Base-by-base conservation (phyloP, 306 rosid genomes). In the Glycine latifolia region DNA sequence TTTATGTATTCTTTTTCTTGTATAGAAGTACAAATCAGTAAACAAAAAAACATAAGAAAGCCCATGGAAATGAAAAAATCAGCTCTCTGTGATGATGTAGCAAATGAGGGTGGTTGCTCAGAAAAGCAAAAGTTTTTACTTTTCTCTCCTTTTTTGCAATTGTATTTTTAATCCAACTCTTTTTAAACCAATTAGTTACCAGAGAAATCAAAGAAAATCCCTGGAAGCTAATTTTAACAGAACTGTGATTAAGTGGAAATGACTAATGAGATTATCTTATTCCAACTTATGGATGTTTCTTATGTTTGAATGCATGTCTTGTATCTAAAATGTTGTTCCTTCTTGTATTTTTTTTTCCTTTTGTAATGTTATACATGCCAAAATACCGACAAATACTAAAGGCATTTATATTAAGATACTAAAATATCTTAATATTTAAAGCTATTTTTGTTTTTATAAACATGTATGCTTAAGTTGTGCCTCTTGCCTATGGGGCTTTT, bases 51-150 rank as follows among this genome's bases (percentile, higher is more conserved):
- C 71, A 81, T 91, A 83, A 90, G 75, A 83, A 92, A 92, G 70
- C 85, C 84, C 0, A 10, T 41, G 59, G 91, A 87, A 84, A 53
- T 73, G 49, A 87, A 80, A 86, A 92, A 93, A 70, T 61, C 87
- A 73, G 58, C 84, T 70, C 90, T 89, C 58, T 73, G 85, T 82
- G 81, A 77, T 79, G 90, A 87, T 85, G 69, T 83, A 53, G 90
- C 75, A 26, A 90, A 81, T 81, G 86, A 88, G 79, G 89, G 85
- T 47, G 96, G 95, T 72, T 60, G 91, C 81, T 95, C 97, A 15
- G 91, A 91, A 81, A 93, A 87, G 86, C 97, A 95, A 20, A 20
- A 20, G 99, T 93, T 82, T 54, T 60, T 44, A 55, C 71, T 67
- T 47, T 48, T 76, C 66, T 62, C 79, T 66, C 78, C 71, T 77